Conservation (phyloP, 148 eudicot species). For the Salicornia ramosissima region DNA sequence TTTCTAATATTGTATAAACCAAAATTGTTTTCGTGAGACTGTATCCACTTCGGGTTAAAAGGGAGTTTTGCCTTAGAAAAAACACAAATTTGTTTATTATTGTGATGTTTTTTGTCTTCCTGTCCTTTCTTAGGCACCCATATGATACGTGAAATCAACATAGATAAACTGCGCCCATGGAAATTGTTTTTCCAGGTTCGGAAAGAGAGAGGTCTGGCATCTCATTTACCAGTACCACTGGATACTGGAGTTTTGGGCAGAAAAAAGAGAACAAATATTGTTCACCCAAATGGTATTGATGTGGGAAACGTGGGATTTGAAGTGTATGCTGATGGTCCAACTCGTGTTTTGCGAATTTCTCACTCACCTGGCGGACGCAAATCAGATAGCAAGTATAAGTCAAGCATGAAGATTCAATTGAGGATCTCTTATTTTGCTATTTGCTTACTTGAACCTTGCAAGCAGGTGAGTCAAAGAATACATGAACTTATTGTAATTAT, state of each 20-base stretch:
- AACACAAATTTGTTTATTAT: not conserved
- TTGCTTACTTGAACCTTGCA: slow-evolving; percentile 53
- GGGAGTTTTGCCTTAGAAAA: not conserved
- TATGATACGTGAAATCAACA: slow-evolving; percentile 73
- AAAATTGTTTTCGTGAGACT: not conserved
- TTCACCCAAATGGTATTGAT: slow-evolving; percentile 37
- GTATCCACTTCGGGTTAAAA: no score
- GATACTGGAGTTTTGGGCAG: slow-evolving; percentile 38
- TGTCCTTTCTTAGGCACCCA: slow-evolving; percentile 45
- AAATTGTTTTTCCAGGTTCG: slow-evolving; percentile 63
- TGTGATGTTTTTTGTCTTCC: slow-evolving; percentile 8
- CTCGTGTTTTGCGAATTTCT: slow-evolving; percentile 83
- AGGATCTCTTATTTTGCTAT: slow-evolving; percentile 61
- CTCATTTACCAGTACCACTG: slow-evolving; percentile 33
- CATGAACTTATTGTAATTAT: not conserved
- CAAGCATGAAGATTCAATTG: slow-evolving; percentile 56
- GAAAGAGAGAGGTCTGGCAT: slow-evolving; percentile 51
- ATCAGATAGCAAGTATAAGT: slow-evolving; percentile 33
- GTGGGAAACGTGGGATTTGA: slow-evolving; percentile 67
- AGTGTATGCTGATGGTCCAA: slow-evolving; percentile 79
- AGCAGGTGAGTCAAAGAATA: slow-evolving; percentile 45
- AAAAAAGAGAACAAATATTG: slow-evolving; percentile 29
- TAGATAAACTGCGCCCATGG: slow-evolving; percentile 95
- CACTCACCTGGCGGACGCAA: slow-evolving; percentile 46
- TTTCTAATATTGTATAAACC: not conserved